Percentiles rank a stretch among this genome's conserved stretches.
Conservation (phyloP, 176 grass and related monocot species). For the Eragrostis curvula region DNA sequence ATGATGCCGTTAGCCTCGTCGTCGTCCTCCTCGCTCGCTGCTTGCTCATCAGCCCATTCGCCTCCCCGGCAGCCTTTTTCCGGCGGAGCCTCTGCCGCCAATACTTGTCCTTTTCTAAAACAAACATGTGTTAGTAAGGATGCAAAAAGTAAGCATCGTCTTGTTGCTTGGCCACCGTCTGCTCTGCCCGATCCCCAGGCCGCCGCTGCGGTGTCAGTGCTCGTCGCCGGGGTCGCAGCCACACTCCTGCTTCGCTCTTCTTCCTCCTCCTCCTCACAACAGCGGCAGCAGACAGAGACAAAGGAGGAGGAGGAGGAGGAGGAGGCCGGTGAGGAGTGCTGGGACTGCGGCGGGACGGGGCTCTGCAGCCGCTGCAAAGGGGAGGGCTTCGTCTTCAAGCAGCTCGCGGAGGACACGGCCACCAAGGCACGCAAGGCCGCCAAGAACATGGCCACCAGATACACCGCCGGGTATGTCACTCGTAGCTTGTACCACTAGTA, state of each 20-base stretch:
- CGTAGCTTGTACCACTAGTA: too few relatives aligned
- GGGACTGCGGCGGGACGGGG: conserved; percentile 52
- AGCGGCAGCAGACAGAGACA: neutral
- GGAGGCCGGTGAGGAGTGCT: conserved; percentile 19
- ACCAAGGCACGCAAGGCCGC: conserved; percentile 52
- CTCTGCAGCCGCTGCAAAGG: conserved; percentile 57
- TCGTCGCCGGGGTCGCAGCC: neutral
- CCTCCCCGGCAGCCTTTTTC: neutral
- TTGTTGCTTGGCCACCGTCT: neutral
- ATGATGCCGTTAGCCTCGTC: neutral
- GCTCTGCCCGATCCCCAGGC: neutral
- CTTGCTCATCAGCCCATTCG: neutral
- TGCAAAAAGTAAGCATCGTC: neutral
- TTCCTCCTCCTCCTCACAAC: neutral
- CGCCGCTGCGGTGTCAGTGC: neutral
- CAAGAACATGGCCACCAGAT: conserved; percentile 56
- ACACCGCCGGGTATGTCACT: conserved; percentile 23
- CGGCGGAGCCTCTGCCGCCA: neutral
- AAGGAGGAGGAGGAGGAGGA: neutral
- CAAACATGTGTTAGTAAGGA: neutral
- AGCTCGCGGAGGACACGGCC: conserved; percentile 42
- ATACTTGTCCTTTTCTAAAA: neutral
- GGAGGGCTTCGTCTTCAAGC: conserved; percentile 61
- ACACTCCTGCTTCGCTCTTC: conserved; percentile 19
- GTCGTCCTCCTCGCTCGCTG: neutral